phyloP scores from a whole-genome alignment of 345 rosid species.

The Gossypium turneri region DNA sequence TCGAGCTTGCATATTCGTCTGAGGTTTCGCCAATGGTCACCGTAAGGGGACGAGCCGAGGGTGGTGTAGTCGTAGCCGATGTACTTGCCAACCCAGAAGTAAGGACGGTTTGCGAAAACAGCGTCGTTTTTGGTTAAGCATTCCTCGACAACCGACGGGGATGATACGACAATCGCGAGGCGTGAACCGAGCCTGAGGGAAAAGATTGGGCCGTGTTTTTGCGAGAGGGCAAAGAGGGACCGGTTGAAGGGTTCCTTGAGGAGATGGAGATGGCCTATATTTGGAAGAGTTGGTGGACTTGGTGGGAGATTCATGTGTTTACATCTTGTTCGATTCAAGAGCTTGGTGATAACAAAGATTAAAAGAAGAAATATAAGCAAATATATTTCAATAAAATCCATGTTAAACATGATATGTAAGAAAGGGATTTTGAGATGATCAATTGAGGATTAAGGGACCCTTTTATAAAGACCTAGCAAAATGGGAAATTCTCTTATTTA shows the following conservation, averaged over 20 bases:
- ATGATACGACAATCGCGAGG: background rate
- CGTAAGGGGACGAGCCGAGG: background rate
- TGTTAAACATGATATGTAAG: background rate
- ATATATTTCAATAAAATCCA: background rate
- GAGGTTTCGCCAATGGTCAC: conserved; percentile 18
- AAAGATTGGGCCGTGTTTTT: background rate
- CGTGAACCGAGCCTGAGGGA: background rate
- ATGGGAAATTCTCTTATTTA: no score
- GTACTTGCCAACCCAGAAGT: background rate
- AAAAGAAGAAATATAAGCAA: background rate
- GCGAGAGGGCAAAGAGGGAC: background rate
- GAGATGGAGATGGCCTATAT: background rate
- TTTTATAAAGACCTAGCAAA: background rate
- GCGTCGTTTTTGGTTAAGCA: background rate
- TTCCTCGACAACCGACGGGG: background rate
- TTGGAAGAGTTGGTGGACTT: background rate
- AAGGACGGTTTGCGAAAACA: background rate
- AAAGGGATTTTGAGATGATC: background rate
- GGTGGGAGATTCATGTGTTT: background rate
- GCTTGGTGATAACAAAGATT: background rate
- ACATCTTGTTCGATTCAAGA: background rate
- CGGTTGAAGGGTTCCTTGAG: background rate
- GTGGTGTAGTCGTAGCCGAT: background rate
- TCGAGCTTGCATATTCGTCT: conserved; percentile 9
- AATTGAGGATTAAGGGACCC: background rate